Percentiles rank a stretch among this genome's conserved stretches.
Evolutionary conservation across 805 yeast genomes (phyloP).

Genomic region (Schizosaccharomyces lindneri): DNA sequence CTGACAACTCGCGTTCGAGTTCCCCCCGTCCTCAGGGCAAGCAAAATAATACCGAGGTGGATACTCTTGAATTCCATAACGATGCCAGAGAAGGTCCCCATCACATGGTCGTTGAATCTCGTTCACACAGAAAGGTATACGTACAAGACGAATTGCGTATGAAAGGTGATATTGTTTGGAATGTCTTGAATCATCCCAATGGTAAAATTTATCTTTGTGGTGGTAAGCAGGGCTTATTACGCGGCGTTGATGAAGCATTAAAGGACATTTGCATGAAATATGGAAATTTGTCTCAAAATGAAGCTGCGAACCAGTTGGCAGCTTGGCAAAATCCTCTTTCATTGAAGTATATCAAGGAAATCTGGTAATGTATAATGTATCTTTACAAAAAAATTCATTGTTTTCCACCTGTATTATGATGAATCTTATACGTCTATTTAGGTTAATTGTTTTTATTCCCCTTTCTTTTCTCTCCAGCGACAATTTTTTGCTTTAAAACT

Average conservation of each 20-base stretch:
- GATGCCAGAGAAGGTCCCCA: not conserved
- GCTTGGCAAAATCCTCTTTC: slow-evolving; percentile 3
- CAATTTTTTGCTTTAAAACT: too few relatives aligned
- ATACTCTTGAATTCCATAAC: not conserved
- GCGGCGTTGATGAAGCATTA: slow-evolving; percentile 11
- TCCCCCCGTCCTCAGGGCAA: not conserved
- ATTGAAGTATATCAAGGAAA: not conserved
- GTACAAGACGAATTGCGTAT: slow-evolving; percentile 11
- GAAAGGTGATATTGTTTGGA: slow-evolving; percentile 10
- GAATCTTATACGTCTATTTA: too few relatives aligned
- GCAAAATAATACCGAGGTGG: not conserved
- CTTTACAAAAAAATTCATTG: not conserved
- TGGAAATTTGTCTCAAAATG: slow-evolving; percentile 5
- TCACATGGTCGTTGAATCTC: slow-evolving; percentile 10
- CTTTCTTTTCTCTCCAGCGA: too few relatives aligned
- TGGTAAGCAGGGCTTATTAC: slow-evolving; percentile 11
- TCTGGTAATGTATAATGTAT: not conserved
- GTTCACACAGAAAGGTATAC: slow-evolving; percentile 9
- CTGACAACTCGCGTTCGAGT: slow-evolving; percentile 4
- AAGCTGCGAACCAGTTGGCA: slow-evolving; percentile 9
- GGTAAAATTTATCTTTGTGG: slow-evolving; percentile 12
- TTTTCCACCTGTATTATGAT: too few relatives aligned
- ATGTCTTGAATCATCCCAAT: slow-evolving; percentile 10
- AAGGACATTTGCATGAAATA: slow-evolving; percentile 3
- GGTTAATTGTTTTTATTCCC: too few relatives aligned